phyloP scores from a whole-genome alignment of 148 eudicot genomes.

The Rhododendron ovatum region DNA sequence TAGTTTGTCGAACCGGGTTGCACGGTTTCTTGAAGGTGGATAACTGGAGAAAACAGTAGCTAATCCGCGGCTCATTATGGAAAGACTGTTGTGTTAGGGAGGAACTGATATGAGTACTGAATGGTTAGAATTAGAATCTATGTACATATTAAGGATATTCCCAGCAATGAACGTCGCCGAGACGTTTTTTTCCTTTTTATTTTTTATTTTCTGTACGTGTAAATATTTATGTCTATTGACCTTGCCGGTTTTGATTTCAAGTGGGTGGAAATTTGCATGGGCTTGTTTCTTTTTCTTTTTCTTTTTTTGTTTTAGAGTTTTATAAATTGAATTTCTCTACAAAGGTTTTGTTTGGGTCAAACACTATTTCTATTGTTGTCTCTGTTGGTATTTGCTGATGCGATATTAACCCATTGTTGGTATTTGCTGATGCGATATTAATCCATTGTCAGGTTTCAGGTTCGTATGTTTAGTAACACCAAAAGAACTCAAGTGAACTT shows the following conservation, averaged over 20 bases:
- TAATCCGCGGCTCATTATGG: background rate
- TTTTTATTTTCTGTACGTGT: background rate
- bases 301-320: background rate
- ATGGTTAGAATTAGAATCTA: background rate
- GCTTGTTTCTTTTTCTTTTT: background rate
- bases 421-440: background rate
- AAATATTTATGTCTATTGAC: background rate
- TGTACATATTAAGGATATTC: conserved; percentile 4
- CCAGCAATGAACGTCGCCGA: background rate
- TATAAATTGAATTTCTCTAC: background rate
- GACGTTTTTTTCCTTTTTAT: background rate
- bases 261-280: background rate
- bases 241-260: background rate
- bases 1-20: background rate
- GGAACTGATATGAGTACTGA: background rate
- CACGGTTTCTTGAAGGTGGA: background rate
- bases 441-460: too few relatives aligned
- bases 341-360: background rate
- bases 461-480: background rate
- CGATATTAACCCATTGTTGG: background rate
- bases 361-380: background rate
- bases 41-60: background rate
- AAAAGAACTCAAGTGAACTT: too few relatives aligned
- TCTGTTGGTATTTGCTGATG: background rate
- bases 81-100: background rate